Evolutionary conservation across 2,329 filamentous ascomycete species (phyloP).

Genomic region (Albifimbria verrucaria): DNA sequence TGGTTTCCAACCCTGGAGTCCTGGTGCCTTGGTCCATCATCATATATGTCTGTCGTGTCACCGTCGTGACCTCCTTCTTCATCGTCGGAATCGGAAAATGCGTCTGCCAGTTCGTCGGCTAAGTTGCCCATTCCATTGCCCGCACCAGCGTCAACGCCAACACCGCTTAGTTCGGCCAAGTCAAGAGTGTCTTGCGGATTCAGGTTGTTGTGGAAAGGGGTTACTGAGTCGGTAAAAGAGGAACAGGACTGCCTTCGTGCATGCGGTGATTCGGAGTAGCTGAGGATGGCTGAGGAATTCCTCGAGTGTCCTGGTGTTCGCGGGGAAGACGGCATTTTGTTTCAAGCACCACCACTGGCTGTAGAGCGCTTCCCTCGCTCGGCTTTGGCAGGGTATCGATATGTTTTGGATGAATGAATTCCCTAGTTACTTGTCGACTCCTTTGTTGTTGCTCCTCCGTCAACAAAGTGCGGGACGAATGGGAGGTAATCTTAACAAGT

Average conservation of each 20-base stretch:
- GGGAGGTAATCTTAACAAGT: background rate
- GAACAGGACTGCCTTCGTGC: slow-evolving; percentile 49
- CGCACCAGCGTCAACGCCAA: slow-evolving; percentile 29
- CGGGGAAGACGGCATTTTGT: slow-evolving; percentile 39
- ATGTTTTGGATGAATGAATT: background rate
- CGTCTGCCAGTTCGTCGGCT: slow-evolving; percentile 76
- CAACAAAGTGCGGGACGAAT: background rate
- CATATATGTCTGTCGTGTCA: slow-evolving; percentile 18
- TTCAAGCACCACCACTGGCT: background rate
- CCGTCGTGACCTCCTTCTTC: slow-evolving; percentile 50
- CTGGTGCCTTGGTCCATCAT: background rate
- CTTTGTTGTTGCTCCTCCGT: background rate
- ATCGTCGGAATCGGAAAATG: slow-evolving; percentile 63
- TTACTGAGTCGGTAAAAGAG: slow-evolving; percentile 46
- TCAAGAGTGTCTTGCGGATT: slow-evolving; percentile 47
- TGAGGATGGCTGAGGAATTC: slow-evolving; percentile 53
- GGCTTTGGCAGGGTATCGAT: background rate
- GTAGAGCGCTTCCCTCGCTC: background rate
- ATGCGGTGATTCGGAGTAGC: slow-evolving; percentile 41
- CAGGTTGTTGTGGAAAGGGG: slow-evolving; percentile 46
- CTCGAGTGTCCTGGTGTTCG: slow-evolving; percentile 58
- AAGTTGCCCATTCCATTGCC: slow-evolving; percentile 69
- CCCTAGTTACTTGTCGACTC: background rate
- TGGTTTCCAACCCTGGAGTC: no score
- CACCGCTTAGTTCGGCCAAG: slow-evolving; percentile 40